Percentiles rank a stretch among this genome's conserved stretches.
These are phyloP conservation scores for Sechiopsis laciniata DNA, from an alignment of 306 rosid genomes.

Conservation along the genomic window DNA sequence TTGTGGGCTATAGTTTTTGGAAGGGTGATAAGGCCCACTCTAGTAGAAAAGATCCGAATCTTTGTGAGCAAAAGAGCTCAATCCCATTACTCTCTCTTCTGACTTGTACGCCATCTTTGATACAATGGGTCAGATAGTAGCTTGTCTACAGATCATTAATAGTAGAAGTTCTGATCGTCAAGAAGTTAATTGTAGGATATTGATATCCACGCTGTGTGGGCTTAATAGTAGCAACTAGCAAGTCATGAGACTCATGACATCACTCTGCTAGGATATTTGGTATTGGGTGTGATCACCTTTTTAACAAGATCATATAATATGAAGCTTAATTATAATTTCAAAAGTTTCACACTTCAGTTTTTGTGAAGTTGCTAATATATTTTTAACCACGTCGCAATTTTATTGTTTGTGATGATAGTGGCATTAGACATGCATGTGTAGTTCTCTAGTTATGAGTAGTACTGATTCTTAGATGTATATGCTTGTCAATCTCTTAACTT, in stretches of 20 bases:
- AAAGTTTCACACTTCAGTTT: neutral
- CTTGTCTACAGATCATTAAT: neutral
- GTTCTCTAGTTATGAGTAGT: neutral
- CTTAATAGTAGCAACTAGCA: neutral
- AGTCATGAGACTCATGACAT: neutral
- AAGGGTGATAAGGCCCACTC: neutral
- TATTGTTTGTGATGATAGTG: constrained; percentile 11
- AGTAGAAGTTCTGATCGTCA: neutral
- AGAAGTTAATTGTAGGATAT: neutral
- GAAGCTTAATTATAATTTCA: neutral
- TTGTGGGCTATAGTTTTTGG: neutral
- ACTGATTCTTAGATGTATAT: neutral
- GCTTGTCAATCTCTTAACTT: neutral
- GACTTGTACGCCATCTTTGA: neutral
- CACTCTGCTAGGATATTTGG: neutral
- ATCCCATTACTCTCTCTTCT: neutral
- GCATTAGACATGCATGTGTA: neutral
- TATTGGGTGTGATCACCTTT: neutral
- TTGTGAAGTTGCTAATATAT: neutral
- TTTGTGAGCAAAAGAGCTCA: neutral
- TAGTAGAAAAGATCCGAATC: neutral
- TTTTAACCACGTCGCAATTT: neutral
- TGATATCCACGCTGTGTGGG: neutral
- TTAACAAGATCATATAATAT: neutral
- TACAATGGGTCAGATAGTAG: neutral